Evolutionary conservation across 306 rosid genomes (phyloP).

Genomic region (Boehmeria nivea): DNA sequence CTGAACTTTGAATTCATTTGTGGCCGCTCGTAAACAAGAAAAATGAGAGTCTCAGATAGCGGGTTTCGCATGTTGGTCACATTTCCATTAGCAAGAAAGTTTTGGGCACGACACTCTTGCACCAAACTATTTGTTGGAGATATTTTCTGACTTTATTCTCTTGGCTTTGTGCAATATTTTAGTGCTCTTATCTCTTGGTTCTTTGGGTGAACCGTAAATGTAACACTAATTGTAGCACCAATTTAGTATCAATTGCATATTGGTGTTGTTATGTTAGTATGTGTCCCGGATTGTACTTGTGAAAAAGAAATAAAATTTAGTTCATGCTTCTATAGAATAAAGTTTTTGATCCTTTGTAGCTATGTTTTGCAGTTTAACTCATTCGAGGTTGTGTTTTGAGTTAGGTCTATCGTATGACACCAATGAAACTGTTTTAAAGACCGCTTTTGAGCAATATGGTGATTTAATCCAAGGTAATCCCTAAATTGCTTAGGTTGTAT

Average conservation of each 20-base stretch:
- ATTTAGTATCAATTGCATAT: no score
- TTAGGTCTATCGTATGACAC: conserved; percentile 63
- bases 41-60: conserved; percentile 20
- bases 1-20: no score
- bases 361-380: background rate
- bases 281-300: no score
- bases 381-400: conserved; percentile 1
- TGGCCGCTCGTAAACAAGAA: no score
- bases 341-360: background rate
- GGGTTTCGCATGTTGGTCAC: conserved; percentile 17
- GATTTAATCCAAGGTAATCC: conserved; percentile 52
- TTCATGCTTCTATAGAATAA: background rate
- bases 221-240: no score
- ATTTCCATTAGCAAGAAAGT: conserved; percentile 17
- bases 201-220: no score
- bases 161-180: background rate
- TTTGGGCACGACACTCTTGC: conserved; percentile 23
- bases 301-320: no score
- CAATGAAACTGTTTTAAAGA: conserved; percentile 56
- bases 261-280: no score
- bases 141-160: background rate
- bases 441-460: conserved; percentile 51
- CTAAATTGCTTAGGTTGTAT: background rate
- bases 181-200: no score
- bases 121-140: conserved; percentile 54